Evolutionary conservation across 2,329 filamentous ascomycete genomes (phyloP), one percentile per base, ranked within the genome.

Genomic region (Talaromyces sp.): DNA sequence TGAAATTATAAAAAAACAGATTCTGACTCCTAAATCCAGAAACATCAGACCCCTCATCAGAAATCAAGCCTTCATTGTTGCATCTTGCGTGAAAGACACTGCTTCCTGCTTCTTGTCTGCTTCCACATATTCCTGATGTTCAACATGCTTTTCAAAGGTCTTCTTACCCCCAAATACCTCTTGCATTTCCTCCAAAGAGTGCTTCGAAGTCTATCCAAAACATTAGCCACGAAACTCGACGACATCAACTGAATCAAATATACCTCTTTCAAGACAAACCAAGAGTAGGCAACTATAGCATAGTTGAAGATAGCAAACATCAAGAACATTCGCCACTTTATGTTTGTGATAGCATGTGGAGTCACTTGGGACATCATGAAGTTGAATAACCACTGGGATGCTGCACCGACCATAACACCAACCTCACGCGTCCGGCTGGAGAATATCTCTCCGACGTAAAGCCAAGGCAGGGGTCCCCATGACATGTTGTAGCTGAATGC

Each of bases 281-380:
- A 79, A 6, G 74, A 69, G 54, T 78, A 80, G 10, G 69, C 61
- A 0, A 77, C 73, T 14, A 78, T 72, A 1, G 75, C 67, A 53
- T 73, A 78, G 60, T 80, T 79, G 62, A 80, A 78, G 22, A 79
- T 75, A 19, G 69, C 70, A 65, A 80, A 80, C 75, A 80, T 79
- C 52, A 81, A 60, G 52, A 80, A 81, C 2, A 76, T 80, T 42
- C 70, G 70, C 77, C 77, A 80, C 1, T 75, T 73, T 4, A 81
- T 76, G 47, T 79, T 79, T 2, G 68, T 65, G 11, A 81, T 72
- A 0, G 77, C 75, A 51, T 73, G 68, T 3, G 70, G 70, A 46
- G 69, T 74, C 19, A 74, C 65, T 49, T 72, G 70, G 32, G 65
- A 69, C 68, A 74, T 70, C 58, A 72, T 67, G 41, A 73, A 74